Evolutionary conservation across 768 basidiomycete genomes (phyloP), one percentile per base, ranked within the genome.

Genomic region (Mycena maculata): DNA sequence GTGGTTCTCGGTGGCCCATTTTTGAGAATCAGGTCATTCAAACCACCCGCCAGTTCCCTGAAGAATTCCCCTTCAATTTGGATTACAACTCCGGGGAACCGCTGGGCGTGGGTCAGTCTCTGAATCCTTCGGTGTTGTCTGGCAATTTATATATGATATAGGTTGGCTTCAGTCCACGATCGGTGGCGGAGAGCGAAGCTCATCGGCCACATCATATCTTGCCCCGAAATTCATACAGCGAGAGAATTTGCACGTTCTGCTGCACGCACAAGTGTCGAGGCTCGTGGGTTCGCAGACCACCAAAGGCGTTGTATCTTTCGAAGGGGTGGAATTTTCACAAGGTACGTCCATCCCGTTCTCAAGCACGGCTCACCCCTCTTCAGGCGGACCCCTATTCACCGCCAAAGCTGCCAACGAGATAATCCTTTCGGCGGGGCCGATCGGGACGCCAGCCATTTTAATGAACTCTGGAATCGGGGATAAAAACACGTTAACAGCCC

Each of bases 401-500:
- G 61, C 75, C 18, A 60, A 56, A 8, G 79, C 79, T 1, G 30
- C 25, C 3, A 77, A 75, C 38, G 79, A 80, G 47, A 60, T 81
- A 27, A 76, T 80, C 31, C 67, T 80, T 16, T 78, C 79, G 2
- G 78, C 77, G 11, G 80, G 80, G 11, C 50, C 78, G 4, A 63
- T 79, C 61, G 76, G 74, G 16, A 78, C 77, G 4, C 74, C 78
- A 16, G 59, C 65, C 16, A 74, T 79, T 15, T 53, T 79, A 11
- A 41, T 78, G 64, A 63, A 73, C 27, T 79, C 78, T 20, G 78
- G 78, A n/a, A 76, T 80, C 27, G 78, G 78, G 18, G 71, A 75
- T 30, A 44, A 39, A 33, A 38, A 56, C 16, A 54, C 61, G 2
- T 65, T 78, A 11, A 28, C 45, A 16, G 38, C 44, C 2, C 45